Evolutionary conservation across 306 rosid species (phyloP).

Genomic region (Casuarina equisetifolia): DNA sequence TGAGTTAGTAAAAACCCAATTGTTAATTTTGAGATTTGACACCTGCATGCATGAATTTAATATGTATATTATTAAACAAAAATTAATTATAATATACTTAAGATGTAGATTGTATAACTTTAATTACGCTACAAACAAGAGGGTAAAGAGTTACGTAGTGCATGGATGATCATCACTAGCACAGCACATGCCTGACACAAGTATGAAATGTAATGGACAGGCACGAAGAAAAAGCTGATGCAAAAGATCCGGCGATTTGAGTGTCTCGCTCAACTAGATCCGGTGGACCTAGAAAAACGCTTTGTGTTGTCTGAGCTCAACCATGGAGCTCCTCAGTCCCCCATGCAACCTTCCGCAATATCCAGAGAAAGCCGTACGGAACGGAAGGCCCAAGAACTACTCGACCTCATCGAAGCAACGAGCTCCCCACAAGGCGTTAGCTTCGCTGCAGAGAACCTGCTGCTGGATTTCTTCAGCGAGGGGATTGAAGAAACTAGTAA

Average conservation of each 20-base stretch:
- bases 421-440: constrained; percentile 10
- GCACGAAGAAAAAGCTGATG: constrained; percentile 36
- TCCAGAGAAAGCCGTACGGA: background rate
- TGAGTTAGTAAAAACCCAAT: no score
- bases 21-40: no score
- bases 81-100: no score
- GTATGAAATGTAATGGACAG: constrained; percentile 25
- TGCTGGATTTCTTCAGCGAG: constrained; percentile 59
- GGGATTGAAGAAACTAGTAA: constrained; percentile 17
- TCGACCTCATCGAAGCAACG: constrained; percentile 28
- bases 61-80: no score
- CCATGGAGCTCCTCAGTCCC: constrained; percentile 16
- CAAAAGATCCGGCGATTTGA: constrained; percentile 46
- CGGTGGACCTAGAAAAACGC: constrained; percentile 50
- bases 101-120: no score
- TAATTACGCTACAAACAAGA: no score
- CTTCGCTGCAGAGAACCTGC: constrained; percentile 38
- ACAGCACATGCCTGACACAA: background rate
- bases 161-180: no score
- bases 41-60: no score
- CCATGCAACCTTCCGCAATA: background rate
- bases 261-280: constrained; percentile 37
- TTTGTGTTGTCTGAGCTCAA: constrained; percentile 29
- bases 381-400: constrained; percentile 31
- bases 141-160: no score